Base-by-base conservation (phyloP, 768 basidiomycete species). In the Kwoniella dendrophila region DNA sequence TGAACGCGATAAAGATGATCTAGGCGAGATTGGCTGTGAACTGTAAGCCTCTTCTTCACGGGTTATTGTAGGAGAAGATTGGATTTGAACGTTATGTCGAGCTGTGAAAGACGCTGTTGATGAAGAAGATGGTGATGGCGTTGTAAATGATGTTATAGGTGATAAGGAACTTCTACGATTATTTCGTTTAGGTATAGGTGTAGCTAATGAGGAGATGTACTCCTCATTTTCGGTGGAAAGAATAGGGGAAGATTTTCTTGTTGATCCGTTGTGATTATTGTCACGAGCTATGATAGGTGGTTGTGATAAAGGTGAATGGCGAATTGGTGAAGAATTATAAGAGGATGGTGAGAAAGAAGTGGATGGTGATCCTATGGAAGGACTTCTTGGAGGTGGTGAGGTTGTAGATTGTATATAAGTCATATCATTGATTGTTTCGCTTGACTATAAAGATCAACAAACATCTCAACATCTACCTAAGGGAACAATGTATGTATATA, bases 1-100 rank as follows among this genome's bases (percentile, higher is more conserved):
- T 11, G 73, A 75, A 44, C 70, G 71, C 24, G 73, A 75, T 49
- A 69, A 54, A 27, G 65, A 68, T 30, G 62, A 64, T 8, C 69
- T 68, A 29, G 65, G 63, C 5, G 69, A 11, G 32, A 22, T 20
- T 3, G 53, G 32, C 24, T 43, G 6, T 14, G 12, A 11, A 43
- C 20, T 10, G 26, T 1, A 18, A 2, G 1, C 27, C 22, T 45
- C 36, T 12, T 52, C 29, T 18, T 26, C 34, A 10, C 6, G 30
- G 4, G 10, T 49, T n/a, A 26, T 38, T 18, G 32, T 20, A 20
- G 49, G 40, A 10, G 49, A 40, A 33, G 45, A 27, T 36, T 34
- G 44, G 11, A n/a, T 36, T 26, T 20, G 29, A 18, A 36, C 38
- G 14, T 30, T 16, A n/a, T 32, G 26, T 26, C 10, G 24, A 2